Base-by-base conservation (phyloP, 768 basidiomycete species). In the Brasilioporus rufonigricans region DNA sequence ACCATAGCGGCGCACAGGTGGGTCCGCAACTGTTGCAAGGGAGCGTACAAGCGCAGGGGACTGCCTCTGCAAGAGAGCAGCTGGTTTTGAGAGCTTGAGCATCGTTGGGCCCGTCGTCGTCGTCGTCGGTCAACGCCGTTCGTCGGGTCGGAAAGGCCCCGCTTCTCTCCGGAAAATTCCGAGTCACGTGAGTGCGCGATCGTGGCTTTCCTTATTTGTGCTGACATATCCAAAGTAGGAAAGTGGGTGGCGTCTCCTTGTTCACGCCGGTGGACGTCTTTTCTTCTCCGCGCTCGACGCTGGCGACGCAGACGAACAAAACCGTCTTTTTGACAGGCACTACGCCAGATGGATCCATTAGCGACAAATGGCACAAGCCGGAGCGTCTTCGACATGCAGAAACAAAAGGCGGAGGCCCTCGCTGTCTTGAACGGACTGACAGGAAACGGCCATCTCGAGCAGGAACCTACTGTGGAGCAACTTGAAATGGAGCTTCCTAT, bases 1-100 rank as follows among this genome's bases (percentile, higher is more conserved):
- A 24, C 96, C 96, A 66, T 98, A 96, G 57, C 83, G 84, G 60
- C 93, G 80, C 19, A 95, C 90, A 29, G 94, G 95, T n/a, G 91
- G 77, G 66, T 91, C 86, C 35, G 84, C 80, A 32, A 86, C 84
- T 9, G 91, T 92, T 43, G 91, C 92, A 59, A 93, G 58, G 19
- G 59, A 47, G 44, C 69, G 69, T 10, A 24, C 47, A 36, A 64
- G 56, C 3, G 53, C n/a, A 4, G 60, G 55, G 9, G 60, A 56
- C 45, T 45, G 57, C 40, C 56, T 60, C 61, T 53, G 66, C 0
- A 70, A 39, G 50, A 62, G 45, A 19, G 59, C 61, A 47, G 65
- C 57, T 31, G 67, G 47, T 56, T 67, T 68, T 60, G 69, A 61
- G 56, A 57, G 50, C 46, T 44, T 64, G 61, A 70, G 65, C 69